A percentile compares a stretch with the other conserved stretches of the same genome.
Conservation (phyloP, 768 basidiomycete species). For the Leucosporidium scottii region DNA sequence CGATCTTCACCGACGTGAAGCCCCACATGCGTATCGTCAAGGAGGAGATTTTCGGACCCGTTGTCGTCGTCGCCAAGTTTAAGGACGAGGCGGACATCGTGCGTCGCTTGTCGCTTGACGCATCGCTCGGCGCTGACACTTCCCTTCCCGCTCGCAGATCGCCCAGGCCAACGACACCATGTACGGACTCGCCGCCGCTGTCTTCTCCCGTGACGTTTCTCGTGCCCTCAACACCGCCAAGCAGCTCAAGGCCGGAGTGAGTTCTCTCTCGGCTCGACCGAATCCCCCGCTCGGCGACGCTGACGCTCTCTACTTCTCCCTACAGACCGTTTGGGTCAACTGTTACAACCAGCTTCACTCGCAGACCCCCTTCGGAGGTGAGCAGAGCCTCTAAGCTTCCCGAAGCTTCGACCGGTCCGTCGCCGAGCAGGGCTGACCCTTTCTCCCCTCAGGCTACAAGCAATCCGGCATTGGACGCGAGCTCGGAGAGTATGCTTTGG, state of each 20-base stretch:
- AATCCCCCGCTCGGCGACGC: too few relatives aligned
- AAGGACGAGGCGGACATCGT: conserved; percentile 45
- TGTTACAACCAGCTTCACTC: conserved; percentile 39
- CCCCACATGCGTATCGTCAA: conserved; percentile 66
- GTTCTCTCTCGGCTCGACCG: conserved; percentile 45
- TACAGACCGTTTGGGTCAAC: conserved; percentile 43
- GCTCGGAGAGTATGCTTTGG: conserved; percentile 39
- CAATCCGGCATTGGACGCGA: conserved; percentile 44
- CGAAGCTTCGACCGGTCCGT: neutral
- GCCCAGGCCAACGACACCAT: conserved; percentile 67
- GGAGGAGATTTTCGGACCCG: conserved; percentile 41
- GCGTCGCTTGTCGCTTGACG: neutral
- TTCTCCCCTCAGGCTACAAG: conserved; percentile 42
- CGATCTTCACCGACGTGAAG: conserved; percentile 46
- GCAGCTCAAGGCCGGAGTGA: conserved; percentile 60
- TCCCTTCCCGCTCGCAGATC: conserved; percentile 31
- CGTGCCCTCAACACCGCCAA: conserved; percentile 67
- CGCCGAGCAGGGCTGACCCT: neutral
- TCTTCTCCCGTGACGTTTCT: conserved; percentile 74
- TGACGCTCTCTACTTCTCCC: too few relatives aligned
- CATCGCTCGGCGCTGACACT: neutral
- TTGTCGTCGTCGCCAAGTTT: conserved; percentile 65
- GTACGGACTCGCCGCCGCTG: conserved; percentile 60
- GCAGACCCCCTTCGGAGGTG: conserved; percentile 42
- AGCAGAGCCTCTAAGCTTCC: neutral